Percentiles rank a stretch among this genome's conserved stretches.
These are phyloP conservation scores for Singerocomus inundabilis DNA, from an alignment of 1,284 basidiomycete genomes.

Conservation along the genomic window DNA sequence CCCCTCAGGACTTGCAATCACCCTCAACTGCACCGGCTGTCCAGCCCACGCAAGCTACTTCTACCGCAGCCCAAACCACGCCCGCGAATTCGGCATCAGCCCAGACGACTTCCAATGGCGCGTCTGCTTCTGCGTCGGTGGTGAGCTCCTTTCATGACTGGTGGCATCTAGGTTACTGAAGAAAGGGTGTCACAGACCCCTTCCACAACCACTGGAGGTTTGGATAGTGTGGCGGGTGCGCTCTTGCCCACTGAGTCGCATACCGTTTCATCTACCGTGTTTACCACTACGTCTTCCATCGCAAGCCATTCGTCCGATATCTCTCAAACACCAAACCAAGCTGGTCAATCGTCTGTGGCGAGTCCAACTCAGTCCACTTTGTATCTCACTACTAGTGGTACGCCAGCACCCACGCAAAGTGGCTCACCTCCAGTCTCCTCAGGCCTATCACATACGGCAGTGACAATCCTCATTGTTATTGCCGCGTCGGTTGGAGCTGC, in stretches of 20 bases:
- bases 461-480: constrained; percentile 70
- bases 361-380: constrained; percentile 16
- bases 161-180: constrained; percentile 7
- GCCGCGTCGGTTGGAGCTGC: constrained; percentile 67
- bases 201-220: constrained; percentile 6
- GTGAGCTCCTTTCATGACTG: constrained; percentile 18
- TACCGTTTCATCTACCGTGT: constrained; percentile 13
- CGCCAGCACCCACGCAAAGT: constrained; percentile 27
- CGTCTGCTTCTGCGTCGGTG: constrained; percentile 16
- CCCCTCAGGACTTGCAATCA: constrained; percentile 3
- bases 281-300: constrained; percentile 16
- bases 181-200: constrained; percentile 13
- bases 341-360: constrained; percentile 1
- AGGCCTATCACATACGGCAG: constrained; percentile 56
- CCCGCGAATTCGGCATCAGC: constrained; percentile 14
- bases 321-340: constrained; percentile 16
- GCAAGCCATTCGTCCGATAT: constrained; percentile 15
- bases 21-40: constrained; percentile 16
- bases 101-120: constrained; percentile 10
- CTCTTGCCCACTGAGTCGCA: constrained; percentile 19
- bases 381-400: constrained; percentile 16
- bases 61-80: constrained; percentile 14
- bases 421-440: constrained; percentile 24
- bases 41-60: constrained; percentile 11
- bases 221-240: constrained; percentile 9